Conservation (phyloP, 164 flowering plant species). For the Sextonia rubra region DNA sequence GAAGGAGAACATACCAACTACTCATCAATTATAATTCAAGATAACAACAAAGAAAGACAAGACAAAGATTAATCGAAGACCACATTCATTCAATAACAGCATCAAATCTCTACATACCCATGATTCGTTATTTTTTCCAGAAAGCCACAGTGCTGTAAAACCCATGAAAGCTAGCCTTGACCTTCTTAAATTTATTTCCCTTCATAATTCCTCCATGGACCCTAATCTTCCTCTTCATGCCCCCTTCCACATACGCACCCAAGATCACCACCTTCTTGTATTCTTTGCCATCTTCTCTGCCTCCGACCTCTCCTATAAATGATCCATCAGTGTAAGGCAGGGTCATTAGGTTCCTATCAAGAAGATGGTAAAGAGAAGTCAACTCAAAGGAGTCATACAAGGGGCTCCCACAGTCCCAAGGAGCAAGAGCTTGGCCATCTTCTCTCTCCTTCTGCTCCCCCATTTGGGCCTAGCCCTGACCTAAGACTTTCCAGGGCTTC, state of each 20-base stretch:
- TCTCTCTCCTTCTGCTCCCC: slow-evolving; percentile 15
- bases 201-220: neutral
- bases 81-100: neutral
- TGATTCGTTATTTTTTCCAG: slow-evolving; percentile 18
- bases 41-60: neutral
- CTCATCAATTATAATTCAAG: neutral
- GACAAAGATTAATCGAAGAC: no score
- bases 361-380: slow-evolving; percentile 41
- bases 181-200: slow-evolving; percentile 16
- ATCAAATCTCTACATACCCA: neutral
- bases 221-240: slow-evolving; percentile 10
- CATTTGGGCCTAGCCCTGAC: slow-evolving; percentile 1
- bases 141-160: slow-evolving; percentile 10
- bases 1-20: neutral
- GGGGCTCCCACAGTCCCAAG: slow-evolving; percentile 77
- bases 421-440: neutral
- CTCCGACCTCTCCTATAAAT: neutral
- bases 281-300: neutral
- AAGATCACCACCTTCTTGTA: slow-evolving; percentile 6
- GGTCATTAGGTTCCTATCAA: slow-evolving; percentile 52
- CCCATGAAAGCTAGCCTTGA: slow-evolving; percentile 6
- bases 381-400: slow-evolving; percentile 66
- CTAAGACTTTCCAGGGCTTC: neutral
- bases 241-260: slow-evolving; percentile 8
- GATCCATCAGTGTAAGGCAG: slow-evolving; percentile 22